Base-by-base conservation (phyloP, 208 protist species). In the Vickermania ingenoplastis region DNA sequence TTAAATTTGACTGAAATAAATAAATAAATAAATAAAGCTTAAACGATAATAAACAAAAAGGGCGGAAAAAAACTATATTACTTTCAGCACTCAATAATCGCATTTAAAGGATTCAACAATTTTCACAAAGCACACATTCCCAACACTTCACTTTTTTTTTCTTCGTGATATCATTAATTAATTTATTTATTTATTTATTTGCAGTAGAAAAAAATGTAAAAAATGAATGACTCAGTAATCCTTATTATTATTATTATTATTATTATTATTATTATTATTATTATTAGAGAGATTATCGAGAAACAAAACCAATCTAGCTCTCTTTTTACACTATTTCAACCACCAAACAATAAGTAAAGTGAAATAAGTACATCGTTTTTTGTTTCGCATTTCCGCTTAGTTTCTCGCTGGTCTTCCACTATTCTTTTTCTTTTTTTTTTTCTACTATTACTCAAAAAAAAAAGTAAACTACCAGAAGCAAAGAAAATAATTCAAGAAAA, bases 1-100 rank as follows among this genome's bases (percentile, higher is more conserved):
- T 45, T 45, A 45, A n/a, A 45, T 45, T n/a, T 45, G 36, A 45
- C 17, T 45, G 36, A 45, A 45, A 7, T n/a, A 45, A 45, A 45
- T n/a, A 45, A 45, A 45, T 45, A 45, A n/a, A 45, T 45, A 45
- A n/a, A 7, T 7, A 45, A 45, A 45, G 7, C 36, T 45, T 17
- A 17, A 45, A 45, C 17, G 17, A 45, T 45, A 45, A 45, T 17
- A 45, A 45, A 45, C 36, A 45, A 45, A 45, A 45, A 7, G 17
- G 11, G 17, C 36, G 17, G 36, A 45, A 45, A 45, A 45, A 45
- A 45, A 17, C 7, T 45, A 45, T 45, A 45, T 17, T 45, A 45
- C 7, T 45, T 17, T 17, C 7, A 45, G 11, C 7, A 7, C 36
- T n/a, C 36, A 45, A 45, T 17, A 45, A 45, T 45, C 11, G 36